These are phyloP conservation scores for Geotrichum cucujoidarum DNA, from an alignment of 1,139 yeast species.

Conservation along the genomic window DNA sequence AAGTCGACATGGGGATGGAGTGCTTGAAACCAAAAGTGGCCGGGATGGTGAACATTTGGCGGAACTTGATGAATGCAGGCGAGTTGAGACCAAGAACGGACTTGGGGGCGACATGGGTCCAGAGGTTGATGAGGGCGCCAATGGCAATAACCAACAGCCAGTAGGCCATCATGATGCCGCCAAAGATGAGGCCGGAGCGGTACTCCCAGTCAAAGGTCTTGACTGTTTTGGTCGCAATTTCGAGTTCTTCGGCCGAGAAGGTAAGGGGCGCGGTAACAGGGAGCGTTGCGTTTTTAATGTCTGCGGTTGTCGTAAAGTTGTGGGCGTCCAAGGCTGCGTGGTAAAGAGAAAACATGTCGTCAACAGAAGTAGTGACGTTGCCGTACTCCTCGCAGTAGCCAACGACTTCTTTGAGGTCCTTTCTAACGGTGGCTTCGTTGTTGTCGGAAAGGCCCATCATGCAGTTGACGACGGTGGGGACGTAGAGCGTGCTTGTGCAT, in stretches of 20 bases:
- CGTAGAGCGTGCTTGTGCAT: neutral
- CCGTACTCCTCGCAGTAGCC: conserved; percentile 1
- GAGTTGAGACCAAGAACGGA: conserved; percentile 12
- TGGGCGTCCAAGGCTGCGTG: conserved; percentile 1
- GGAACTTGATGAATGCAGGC: conserved; percentile 22
- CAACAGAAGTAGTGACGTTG: neutral
- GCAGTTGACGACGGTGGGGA: neutral
- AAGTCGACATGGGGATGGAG: conserved; percentile 27
- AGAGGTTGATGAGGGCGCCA: conserved; percentile 24
- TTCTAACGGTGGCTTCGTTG: neutral
- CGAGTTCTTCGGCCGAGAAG: neutral
- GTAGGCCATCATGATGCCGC: conserved; percentile 23
- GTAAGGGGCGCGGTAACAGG: conserved; percentile 5
- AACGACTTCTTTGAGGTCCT: neutral
- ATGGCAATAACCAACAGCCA: conserved; percentile 25
- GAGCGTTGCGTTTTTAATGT: neutral
- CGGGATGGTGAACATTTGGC: conserved; percentile 33
- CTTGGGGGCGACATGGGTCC: conserved; percentile 10
- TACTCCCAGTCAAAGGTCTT: conserved; percentile 23
- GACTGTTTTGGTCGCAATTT: conserved; percentile 1
- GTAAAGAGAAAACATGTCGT: neutral
- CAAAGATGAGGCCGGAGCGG: neutral
- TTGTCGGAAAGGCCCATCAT: neutral
- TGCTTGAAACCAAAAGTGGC: conserved; percentile 33
- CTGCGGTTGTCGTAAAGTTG: conserved; percentile 1